Conservation (phyloP, 345 rosid genomes). For the Turnera subulata region DNA sequence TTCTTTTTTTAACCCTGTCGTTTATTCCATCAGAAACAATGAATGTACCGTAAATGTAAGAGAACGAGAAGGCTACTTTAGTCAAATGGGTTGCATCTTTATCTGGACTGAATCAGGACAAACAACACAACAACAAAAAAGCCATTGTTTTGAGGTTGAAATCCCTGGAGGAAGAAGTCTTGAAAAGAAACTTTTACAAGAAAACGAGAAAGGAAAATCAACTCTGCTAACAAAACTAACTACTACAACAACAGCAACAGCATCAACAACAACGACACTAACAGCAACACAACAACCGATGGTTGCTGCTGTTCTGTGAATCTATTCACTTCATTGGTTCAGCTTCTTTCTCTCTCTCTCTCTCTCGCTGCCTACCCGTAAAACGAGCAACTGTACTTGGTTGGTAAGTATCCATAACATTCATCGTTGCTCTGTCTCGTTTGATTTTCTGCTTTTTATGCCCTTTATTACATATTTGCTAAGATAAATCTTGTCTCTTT, state of each 20-base stretch:
- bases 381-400: conserved; percentile 22
- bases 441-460: not conserved
- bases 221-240: conserved; percentile 7
- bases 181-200: conserved; percentile 12
- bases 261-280: conserved; percentile 4
- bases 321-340: not conserved
- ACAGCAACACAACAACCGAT: not conserved
- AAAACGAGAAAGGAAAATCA: conserved; percentile 3
- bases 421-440: not conserved
- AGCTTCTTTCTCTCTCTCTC: conserved; percentile 1
- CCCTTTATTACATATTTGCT: not conserved
- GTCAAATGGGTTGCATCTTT: conserved; percentile 11
- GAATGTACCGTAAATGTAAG: not conserved
- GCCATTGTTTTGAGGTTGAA: conserved; percentile 24
- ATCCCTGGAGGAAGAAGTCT: conserved; percentile 11
- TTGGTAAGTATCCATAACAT: conserved; percentile 20
- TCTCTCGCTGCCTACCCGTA: not conserved
- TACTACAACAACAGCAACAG: not conserved
- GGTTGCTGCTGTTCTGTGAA: not conserved
- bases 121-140: not conserved
- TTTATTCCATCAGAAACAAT: too few relatives aligned
- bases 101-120: conserved; percentile 12
- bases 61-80: conserved; percentile 4
- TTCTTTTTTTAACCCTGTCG: too few relatives aligned
- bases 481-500: not conserved